Conservation (phyloP, 176 grass and related monocot genomes). For the Hsuehochloa calcarea region DNA sequence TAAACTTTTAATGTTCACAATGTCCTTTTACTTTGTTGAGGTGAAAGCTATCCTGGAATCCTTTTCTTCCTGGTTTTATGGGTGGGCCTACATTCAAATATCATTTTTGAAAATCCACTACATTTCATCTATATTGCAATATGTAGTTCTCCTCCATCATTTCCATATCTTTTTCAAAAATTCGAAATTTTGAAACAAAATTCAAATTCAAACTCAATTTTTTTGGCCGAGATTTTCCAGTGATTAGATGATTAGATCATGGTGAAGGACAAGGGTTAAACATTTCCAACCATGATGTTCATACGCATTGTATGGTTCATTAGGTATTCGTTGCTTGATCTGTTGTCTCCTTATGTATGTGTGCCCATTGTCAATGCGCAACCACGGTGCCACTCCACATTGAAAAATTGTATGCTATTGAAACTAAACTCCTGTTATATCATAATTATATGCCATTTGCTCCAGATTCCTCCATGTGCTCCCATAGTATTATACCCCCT, state of each 20-base stretch:
- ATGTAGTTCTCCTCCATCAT: too few relatives aligned
- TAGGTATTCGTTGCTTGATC: background rate
- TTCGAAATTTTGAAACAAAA: too few relatives aligned
- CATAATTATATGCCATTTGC: background rate
- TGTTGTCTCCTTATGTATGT: background rate
- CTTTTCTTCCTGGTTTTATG: too few relatives aligned
- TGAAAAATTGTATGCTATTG: conserved; percentile 13
- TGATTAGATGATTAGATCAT: background rate
- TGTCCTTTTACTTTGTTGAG: background rate
- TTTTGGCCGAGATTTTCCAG: background rate
- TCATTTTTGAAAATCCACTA: too few relatives aligned
- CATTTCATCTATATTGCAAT: too few relatives aligned
- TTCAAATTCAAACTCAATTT: too few relatives aligned
- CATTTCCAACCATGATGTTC: conserved; percentile 5
- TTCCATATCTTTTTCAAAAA: too few relatives aligned
- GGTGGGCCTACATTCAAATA: too few relatives aligned
- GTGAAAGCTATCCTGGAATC: background rate
- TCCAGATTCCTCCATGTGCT: background rate
- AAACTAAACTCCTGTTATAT: background rate
- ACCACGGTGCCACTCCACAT: background rate
- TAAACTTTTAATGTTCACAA: background rate
- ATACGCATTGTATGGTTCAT: background rate
- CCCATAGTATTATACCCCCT: background rate
- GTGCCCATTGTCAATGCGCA: background rate
- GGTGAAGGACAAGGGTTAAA: background rate